These are phyloP conservation scores for Xylaria arbuscula DNA, from an alignment of 2,329 filamentous ascomycete species.

Conservation along the genomic window DNA sequence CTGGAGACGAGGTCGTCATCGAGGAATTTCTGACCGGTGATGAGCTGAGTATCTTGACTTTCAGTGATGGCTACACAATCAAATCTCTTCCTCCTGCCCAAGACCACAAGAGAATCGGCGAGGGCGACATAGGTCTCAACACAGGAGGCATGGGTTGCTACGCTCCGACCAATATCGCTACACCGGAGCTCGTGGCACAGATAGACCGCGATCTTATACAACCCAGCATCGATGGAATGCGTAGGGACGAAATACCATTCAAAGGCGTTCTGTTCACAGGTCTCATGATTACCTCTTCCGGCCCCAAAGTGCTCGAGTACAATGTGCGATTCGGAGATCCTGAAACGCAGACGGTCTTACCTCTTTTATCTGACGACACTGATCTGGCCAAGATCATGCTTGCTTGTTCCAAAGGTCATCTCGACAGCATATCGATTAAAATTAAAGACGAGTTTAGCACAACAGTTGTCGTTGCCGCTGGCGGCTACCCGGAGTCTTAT, in stretches of 20 bases:
- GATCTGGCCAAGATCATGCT: conserved; percentile 91
- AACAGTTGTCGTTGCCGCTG: conserved; percentile 93
- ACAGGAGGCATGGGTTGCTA: conserved; percentile 99
- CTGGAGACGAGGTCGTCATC: conserved; percentile 91
- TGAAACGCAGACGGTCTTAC: conserved; percentile 82
- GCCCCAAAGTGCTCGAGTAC: conserved; percentile 80
- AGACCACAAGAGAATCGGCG: conserved; percentile 94
- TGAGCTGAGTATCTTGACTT: conserved; percentile 90
- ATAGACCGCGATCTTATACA: conserved; percentile 87
- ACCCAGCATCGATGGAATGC: conserved; percentile 90
- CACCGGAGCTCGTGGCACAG: conserved; percentile 77
- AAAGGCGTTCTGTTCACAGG: conserved; percentile 85
- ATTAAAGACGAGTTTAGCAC: conserved; percentile 79
- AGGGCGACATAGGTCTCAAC: conserved; percentile 90
- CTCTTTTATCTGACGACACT: conserved; percentile 79
- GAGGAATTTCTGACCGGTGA: conserved; percentile 94
- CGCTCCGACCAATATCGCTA: conserved; percentile 85
- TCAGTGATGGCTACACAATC: conserved; percentile 89
- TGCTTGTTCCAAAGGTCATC: conserved; percentile 80
- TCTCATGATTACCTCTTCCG: conserved; percentile 79
- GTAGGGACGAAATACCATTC: conserved; percentile 79
- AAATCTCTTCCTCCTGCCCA: conserved; percentile 88
- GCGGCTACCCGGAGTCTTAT: conserved; percentile 89
- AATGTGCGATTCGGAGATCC: conserved; percentile 84
- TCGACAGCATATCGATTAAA: conserved; percentile 76